phyloP scores from a whole-genome alignment of 1,284 basidiomycete genomes.

The Trichosporon asahii region DNA sequence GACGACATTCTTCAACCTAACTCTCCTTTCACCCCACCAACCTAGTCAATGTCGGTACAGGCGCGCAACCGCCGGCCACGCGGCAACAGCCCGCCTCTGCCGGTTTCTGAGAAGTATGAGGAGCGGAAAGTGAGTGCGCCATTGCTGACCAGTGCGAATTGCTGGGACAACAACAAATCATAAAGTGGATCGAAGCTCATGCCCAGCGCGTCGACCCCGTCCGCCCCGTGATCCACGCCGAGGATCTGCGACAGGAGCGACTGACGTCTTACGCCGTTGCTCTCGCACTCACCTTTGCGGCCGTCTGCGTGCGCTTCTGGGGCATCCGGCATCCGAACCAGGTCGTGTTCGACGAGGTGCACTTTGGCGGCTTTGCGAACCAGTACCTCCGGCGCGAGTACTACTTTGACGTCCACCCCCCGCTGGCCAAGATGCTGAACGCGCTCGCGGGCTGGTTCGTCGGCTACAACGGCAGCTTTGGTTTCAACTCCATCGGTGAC shows the following conservation, averaged over 20 bases:
- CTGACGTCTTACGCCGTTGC: constrained; percentile 37
- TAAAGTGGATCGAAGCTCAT: neutral
- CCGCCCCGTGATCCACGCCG: constrained; percentile 19
- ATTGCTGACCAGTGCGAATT: neutral
- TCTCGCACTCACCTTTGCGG: constrained; percentile 61
- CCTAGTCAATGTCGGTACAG: constrained; percentile 20
- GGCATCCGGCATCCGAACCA: constrained; percentile 90
- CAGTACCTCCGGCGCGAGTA: constrained; percentile 88
- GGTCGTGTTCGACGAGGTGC: constrained; percentile 96
- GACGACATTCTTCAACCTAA: neutral
- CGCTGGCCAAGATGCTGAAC: constrained; percentile 88
- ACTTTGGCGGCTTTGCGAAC: constrained; percentile 85
- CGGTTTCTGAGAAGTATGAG: constrained; percentile 17
- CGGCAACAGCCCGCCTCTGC: constrained; percentile 16
- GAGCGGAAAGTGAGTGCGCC: constrained; percentile 23
- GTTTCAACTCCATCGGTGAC: constrained; percentile 94
- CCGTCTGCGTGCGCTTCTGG: constrained; percentile 81
- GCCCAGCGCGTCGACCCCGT: constrained; percentile 12
- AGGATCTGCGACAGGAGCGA: constrained; percentile 31
- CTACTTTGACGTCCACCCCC: constrained; percentile 99
- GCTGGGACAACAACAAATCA: neutral
- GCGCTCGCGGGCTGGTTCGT: constrained; percentile 93
- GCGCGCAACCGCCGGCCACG: constrained; percentile 19
- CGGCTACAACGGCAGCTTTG: constrained; percentile 90
- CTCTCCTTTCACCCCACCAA: neutral